Conservation (phyloP, 768 basidiomycete species). For the Hypholoma sublateritium region DNA sequence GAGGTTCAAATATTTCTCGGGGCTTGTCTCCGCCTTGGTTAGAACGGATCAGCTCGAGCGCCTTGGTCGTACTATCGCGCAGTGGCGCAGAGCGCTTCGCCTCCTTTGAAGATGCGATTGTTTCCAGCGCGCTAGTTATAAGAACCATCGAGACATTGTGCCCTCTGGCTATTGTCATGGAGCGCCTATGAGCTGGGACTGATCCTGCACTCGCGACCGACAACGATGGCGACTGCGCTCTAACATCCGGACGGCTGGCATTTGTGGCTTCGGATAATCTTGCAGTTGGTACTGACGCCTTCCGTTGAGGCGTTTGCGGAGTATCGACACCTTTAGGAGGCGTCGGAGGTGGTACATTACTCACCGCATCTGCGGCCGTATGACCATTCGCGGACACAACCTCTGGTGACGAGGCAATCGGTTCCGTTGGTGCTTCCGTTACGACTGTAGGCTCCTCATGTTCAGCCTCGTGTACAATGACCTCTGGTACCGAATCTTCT, state of each 20-base stretch:
- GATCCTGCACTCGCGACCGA: slow-evolving; percentile 21
- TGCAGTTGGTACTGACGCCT: slow-evolving; percentile 1
- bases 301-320: background rate
- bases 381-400: slow-evolving; percentile 3
- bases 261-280: slow-evolving; percentile 1
- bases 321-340: slow-evolving; percentile 16
- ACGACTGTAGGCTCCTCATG: background rate
- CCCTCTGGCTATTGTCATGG: slow-evolving; percentile 65
- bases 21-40: slow-evolving; percentile 76
- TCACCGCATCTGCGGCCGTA: slow-evolving; percentile 1
- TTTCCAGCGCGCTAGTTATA: slow-evolving; percentile 82
- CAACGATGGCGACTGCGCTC: slow-evolving; percentile 23
- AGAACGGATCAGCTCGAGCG: slow-evolving; percentile 77
- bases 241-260: slow-evolving; percentile 19
- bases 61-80: slow-evolving; percentile 78
- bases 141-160: slow-evolving; percentile 77
- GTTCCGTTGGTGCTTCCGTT: slow-evolving; percentile 3
- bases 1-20: slow-evolving; percentile 92
- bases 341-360: slow-evolving; percentile 13
- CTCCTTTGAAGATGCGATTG: slow-evolving; percentile 84
- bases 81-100: slow-evolving; percentile 81
- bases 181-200: slow-evolving; percentile 43
- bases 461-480: background rate
- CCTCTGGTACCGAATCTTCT: background rate
- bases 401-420: slow-evolving; percentile 1